A percentile compares a stretch with the other conserved stretches of the same genome.
phyloP scores from a whole-genome alignment of 2,329 filamentous ascomycete genomes.

The Akanthomyces muscarius region DNA sequence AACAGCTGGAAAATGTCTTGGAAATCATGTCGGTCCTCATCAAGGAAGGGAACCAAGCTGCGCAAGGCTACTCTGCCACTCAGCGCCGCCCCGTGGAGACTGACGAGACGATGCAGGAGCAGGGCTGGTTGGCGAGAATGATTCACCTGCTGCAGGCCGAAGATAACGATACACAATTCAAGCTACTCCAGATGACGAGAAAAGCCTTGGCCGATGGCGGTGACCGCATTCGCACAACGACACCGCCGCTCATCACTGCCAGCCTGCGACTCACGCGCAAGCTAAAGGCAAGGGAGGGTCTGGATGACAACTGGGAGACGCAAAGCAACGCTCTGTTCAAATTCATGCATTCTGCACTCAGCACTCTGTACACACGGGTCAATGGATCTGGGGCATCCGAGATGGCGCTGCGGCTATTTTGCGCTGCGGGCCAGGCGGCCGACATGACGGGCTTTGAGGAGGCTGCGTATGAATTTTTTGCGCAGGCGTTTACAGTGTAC shows the following conservation, averaged over 20 bases:
- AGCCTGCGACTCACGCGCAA: conserved; percentile 84
- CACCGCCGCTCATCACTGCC: conserved; percentile 83
- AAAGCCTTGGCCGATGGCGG: conserved; percentile 89
- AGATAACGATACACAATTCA: conserved; percentile 91
- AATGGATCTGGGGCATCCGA: conserved; percentile 75
- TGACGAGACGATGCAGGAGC: conserved; percentile 96
- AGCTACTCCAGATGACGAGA: conserved; percentile 80
- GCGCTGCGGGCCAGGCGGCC: conserved; percentile 86
- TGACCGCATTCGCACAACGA: conserved; percentile 93
- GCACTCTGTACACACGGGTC: conserved; percentile 81
- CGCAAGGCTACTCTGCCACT: conserved; percentile 78
- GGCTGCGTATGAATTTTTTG: conserved; percentile 96
- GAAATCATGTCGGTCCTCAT: conserved; percentile 88
- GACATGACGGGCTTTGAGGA: conserved; percentile 91
- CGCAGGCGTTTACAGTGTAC: conserved; percentile 96
- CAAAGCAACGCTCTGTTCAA: conserved; percentile 80
- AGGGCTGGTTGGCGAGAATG: conserved; percentile 92
- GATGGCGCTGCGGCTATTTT: conserved; percentile 82
- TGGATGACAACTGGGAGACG: conserved; percentile 59
- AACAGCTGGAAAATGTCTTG: conserved; percentile 82
- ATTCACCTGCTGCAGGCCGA: conserved; percentile 80
- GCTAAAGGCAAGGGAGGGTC: conserved; percentile 89
- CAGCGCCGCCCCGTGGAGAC: conserved; percentile 77
- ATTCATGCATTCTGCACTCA: conserved; percentile 87
- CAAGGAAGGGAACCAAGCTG: conserved; percentile 81